phyloP scores from a whole-genome alignment of 306 rosid genomes.

The Hippophae gyantsensis region DNA sequence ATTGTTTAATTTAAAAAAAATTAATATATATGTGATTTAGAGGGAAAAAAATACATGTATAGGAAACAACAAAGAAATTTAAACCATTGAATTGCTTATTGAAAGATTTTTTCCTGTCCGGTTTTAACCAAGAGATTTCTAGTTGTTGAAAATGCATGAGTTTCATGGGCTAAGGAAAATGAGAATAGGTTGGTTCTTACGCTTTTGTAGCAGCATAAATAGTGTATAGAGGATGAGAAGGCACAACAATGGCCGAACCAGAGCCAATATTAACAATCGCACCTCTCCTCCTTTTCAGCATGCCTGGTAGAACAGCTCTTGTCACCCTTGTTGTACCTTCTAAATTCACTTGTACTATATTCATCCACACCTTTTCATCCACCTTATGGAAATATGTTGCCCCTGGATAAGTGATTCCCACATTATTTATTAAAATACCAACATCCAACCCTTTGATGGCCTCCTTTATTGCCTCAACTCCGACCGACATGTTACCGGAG shows the following conservation, averaged over 20 bases:
- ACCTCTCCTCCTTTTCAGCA: slow-evolving; percentile 51
- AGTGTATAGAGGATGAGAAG: slow-evolving; percentile 37
- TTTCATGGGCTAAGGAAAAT: background rate
- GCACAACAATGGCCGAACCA: slow-evolving; percentile 24
- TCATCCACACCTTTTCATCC: slow-evolving; percentile 14
- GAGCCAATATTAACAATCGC: slow-evolving; percentile 53
- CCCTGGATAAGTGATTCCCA: slow-evolving; percentile 36
- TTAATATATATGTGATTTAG: too few relatives aligned
- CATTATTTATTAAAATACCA: slow-evolving; percentile 47
- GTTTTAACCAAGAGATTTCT: too few relatives aligned
- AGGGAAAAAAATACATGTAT: too few relatives aligned
- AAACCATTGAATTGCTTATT: too few relatives aligned
- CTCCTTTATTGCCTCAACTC: slow-evolving; percentile 23
- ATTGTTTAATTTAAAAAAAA: too few relatives aligned
- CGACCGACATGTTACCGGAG: slow-evolving; percentile 21
- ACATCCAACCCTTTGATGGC: slow-evolving; percentile 26
- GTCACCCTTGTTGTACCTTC: slow-evolving; percentile 44
- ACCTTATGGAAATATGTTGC: slow-evolving; percentile 43
- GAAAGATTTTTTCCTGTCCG: too few relatives aligned
- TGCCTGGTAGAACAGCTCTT: slow-evolving; percentile 31
- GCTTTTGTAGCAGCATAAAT: slow-evolving; percentile 52
- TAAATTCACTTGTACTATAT: slow-evolving; percentile 28
- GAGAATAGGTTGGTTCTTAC: slow-evolving; percentile 13
- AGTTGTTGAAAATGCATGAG: too few relatives aligned
- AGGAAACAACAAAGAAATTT: too few relatives aligned